A percentile compares a stretch with the other conserved stretches of the same genome.
phyloP scores from a whole-genome alignment of 1,284 basidiomycete species.

The Tetrapyrgos nigripes region DNA sequence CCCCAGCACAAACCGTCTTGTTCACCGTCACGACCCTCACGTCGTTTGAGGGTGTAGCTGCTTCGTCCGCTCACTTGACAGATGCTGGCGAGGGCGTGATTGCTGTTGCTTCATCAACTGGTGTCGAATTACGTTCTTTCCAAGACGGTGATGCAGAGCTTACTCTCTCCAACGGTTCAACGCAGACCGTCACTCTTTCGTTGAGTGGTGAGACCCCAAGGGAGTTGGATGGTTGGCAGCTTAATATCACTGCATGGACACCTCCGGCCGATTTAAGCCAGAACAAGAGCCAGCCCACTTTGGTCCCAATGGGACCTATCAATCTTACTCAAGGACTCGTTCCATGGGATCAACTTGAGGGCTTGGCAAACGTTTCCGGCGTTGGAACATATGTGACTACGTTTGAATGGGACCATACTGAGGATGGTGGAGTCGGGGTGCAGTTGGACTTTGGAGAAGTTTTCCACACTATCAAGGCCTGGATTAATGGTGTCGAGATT shows the following conservation, averaged over 20 bases:
- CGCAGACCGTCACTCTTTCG: conserved; percentile 11
- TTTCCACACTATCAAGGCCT: conserved; percentile 21
- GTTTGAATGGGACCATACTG: conserved; percentile 19
- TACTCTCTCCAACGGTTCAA: conserved; percentile 9
- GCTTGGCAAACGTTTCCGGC: conserved; percentile 19
- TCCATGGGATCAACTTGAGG: conserved; percentile 20
- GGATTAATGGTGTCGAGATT: conserved; percentile 19
- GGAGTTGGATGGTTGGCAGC: conserved; percentile 17
- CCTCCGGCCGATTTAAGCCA: too few relatives aligned
- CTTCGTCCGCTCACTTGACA: conserved; percentile 10
- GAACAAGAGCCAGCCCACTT: conserved; percentile 15
- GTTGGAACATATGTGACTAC: conserved; percentile 23
- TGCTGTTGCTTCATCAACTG: conserved; percentile 10
- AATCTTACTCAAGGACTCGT: too few relatives aligned
- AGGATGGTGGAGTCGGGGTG: too few relatives aligned
- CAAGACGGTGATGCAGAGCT: conserved; percentile 13
- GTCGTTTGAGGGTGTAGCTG: conserved; percentile 15
- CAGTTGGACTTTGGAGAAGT: too few relatives aligned
- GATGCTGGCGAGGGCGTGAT: conserved; percentile 1
- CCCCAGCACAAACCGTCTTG: conserved; percentile 12
- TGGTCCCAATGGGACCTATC: conserved; percentile 20
- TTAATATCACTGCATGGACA: conserved; percentile 21
- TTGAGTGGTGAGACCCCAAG: conserved; percentile 10
- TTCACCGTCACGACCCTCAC: conserved; percentile 16
- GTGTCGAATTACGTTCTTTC: conserved; percentile 13